Base-by-base conservation (phyloP, 768 basidiomycete genomes). In the Phallus indusiatus region DNA sequence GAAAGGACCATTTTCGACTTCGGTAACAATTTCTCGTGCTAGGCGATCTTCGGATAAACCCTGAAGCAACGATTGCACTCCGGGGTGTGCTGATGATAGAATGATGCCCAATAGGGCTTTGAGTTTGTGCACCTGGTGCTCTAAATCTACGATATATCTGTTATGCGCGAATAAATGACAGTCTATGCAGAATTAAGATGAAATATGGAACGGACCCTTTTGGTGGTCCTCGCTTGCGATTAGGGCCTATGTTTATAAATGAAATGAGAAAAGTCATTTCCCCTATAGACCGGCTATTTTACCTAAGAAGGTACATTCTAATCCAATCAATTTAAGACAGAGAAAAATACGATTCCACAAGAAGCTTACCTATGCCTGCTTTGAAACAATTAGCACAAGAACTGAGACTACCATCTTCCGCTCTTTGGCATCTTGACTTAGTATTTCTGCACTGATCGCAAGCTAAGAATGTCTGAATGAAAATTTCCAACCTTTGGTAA, bases 381-480 rank as follows among this genome's bases (percentile, higher is more conserved):
- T 36, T 77, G 46, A 83, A 72, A 68, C 90, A 92, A 65, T 81
- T 88, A 67, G 84, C 83, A 73, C 90, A 92, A 18, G 84, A 80
- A 60, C 84, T 80, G 42, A n/a, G n/a, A n/a, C n/a, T n/a, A n/a
- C 73, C 77, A 36, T 79, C 75, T 17, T 73, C 70, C 9, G 79
- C 61, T 42, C 86, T 82, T 71, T 91, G 89, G 70, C 90, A 92
- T 72, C 91, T 91, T 66, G 84, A 87, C 73, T 91, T 93, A 8
- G 86, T 87, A 70, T 92, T 92, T 55, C 90, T 80, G 70, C 90
- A 92, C 66, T 91, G 88, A 71, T 92, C 90, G 73, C 90, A 93
- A 20, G 90, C 89, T 55, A 8, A 37, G 36, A 37, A n/a, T n/a
- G n/a, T n/a, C n/a, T n/a, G 36, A 37, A 37, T 37, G 16, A 37